Evolutionary conservation across 306 rosid species (phyloP), one percentile per base, ranked within the genome.

Genomic region (Geum urbanum): DNA sequence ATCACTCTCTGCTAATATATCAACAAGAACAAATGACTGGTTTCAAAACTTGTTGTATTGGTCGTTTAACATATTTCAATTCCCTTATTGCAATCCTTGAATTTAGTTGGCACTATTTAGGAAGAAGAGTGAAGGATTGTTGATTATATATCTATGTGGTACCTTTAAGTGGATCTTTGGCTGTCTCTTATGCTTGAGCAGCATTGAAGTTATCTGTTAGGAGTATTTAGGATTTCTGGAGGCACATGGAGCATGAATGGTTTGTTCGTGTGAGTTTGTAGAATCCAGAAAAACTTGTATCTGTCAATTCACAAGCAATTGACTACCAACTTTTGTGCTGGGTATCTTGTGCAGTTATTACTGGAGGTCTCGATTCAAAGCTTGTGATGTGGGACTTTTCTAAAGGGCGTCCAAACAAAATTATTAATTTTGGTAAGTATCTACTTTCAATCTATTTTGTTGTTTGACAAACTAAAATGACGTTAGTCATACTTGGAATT

Each of bases 341-440:
- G 24, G 24, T 54, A 14, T 74, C 76, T 22, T 72, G 62, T 22
- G 60, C 84, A 92, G 98, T 92, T 73, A 79, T 92, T 65, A 89
- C 88, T 55, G 98, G 98, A 77, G 98, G 98, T 72, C 96, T 92
- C 43, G 98, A 92, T 79, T 86, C 96, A 45, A 82, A 82, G 72
- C 92, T 92, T 68, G 82, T 90, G 52, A 78, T 86, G 80, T 92
- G 98, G 98, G 96, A 92, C 83, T 92, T 89, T 78, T 90, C 96
- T 75, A 88, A 84, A 80, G 98, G 96, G 22, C 97, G 89, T 14
- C 89, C 96, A 12, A 60, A 55, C 63, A 84, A 86, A 78, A 82
- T 81, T 57, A 54, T 87, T 67, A 86, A 92, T 78, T 88, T 92
- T 65, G 92, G 96, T 87, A 81, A 66, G 55, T 71, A 62, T 76